Evolutionary conservation across 805 yeast species (phyloP).

Genomic region (Debaryomyces tyrocola): DNA sequence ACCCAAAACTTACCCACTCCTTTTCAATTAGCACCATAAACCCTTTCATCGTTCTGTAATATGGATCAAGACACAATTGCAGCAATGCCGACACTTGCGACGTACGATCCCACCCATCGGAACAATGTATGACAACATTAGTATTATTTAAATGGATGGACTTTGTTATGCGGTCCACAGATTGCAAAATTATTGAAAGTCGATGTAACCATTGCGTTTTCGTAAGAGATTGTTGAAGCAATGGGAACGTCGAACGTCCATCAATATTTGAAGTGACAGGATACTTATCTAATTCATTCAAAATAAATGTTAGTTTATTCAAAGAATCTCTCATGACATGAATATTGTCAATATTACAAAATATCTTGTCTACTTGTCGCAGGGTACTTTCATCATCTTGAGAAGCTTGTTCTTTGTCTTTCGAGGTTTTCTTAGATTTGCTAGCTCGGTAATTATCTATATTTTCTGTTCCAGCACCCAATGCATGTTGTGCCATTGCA

Average conservation of each 20-base stretch:
- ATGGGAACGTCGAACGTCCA: constrained; percentile 17
- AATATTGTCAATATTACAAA: constrained; percentile 89
- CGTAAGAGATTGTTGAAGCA: constrained; percentile 50
- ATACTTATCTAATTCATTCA: constrained; percentile 67
- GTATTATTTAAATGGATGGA: constrained; percentile 82
- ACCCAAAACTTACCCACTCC: constrained; percentile 96
- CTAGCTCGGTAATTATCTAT: constrained; percentile 75
- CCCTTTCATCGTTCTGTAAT: constrained; percentile 83
- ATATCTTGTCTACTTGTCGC: constrained; percentile 61
- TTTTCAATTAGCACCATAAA: constrained; percentile 84
- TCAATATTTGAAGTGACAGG: constrained; percentile 25
- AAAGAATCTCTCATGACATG: constrained; percentile 92
- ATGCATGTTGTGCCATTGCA: constrained; percentile 93
- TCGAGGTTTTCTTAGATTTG: constrained; percentile 8
- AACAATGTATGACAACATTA: constrained; percentile 86
- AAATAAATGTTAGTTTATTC: constrained; percentile 56
- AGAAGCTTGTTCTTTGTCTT: background rate
- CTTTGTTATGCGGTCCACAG: constrained; percentile 75
- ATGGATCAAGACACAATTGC: constrained; percentile 88
- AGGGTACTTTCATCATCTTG: constrained; percentile 5
- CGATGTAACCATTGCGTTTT: constrained; percentile 82
- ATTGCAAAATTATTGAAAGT: constrained; percentile 63
- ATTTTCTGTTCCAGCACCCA: constrained; percentile 97
- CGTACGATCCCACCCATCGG: constrained; percentile 99
- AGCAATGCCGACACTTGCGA: constrained; percentile 83